A percentile compares a stretch with the other conserved stretches of the same genome.
phyloP scores from a whole-genome alignment of 2,329 filamentous ascomycete species.

The Botryotinia narcissicola region DNA sequence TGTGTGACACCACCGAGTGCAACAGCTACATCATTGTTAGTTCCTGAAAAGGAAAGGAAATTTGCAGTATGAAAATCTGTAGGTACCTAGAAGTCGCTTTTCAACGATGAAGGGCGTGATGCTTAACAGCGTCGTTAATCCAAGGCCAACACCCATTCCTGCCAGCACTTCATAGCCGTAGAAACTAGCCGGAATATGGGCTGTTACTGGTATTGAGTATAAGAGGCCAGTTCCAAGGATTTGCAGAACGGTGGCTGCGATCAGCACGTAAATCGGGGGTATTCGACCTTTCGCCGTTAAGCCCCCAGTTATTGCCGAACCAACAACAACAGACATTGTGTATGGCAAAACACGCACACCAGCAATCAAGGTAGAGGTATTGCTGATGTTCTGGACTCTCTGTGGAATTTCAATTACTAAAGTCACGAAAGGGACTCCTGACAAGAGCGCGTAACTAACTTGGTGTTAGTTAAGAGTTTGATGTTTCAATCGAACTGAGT shows the following conservation, averaged over 20 bases:
- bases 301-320: not conserved
- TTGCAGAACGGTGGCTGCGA: conserved; percentile 15
- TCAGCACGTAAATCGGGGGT: not conserved
- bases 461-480: not conserved
- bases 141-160: conserved; percentile 56
- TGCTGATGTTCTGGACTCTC: conserved; percentile 23
- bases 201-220: conserved; percentile 12
- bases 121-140: conserved; percentile 50
- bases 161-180: conserved; percentile 56
- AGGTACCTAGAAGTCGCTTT: not conserved
- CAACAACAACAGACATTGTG: not conserved
- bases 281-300: not conserved
- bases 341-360: conserved; percentile 6
- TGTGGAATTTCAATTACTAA: conserved; percentile 27
- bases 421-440: conserved; percentile 23
- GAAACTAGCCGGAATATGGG: conserved; percentile 12
- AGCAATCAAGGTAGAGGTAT: conserved; percentile 16
- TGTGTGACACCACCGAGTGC: conserved; percentile 47
- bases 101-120: conserved; percentile 46
- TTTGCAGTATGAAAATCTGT: not conserved
- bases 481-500: not conserved
- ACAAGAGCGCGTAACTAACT: conserved; percentile 20
- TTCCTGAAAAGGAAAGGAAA: not conserved
- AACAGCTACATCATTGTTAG: not conserved
- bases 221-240: conserved; percentile 21